phyloP scores from a whole-genome alignment of 2,329 filamentous ascomycete genomes.

The Aspergillus luchuensis region DNA sequence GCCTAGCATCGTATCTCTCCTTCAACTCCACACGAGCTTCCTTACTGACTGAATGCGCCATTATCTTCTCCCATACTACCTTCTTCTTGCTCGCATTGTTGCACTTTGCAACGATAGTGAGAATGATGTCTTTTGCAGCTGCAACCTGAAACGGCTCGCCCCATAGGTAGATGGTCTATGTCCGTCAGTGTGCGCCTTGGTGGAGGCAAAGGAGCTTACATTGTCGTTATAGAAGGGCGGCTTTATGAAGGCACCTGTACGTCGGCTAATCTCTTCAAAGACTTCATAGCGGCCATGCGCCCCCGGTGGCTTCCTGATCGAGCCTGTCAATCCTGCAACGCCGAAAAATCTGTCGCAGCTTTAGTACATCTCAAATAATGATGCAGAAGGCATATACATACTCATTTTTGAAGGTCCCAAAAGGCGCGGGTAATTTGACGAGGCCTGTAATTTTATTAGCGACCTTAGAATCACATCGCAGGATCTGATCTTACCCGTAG shows the following conservation, averaged over 20 bases:
- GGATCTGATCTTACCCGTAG: slow-evolving; percentile 19
- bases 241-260: slow-evolving; percentile 32
- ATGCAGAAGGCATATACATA: slow-evolving; percentile 12
- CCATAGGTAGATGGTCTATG: slow-evolving; percentile 30
- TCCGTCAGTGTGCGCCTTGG: not conserved
- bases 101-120: slow-evolving; percentile 23
- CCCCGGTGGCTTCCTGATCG: not conserved
- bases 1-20: slow-evolving; percentile 25
- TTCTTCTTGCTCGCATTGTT: slow-evolving; percentile 19
- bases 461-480: not conserved
- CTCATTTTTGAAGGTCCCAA: slow-evolving; percentile 27
- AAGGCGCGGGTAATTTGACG: slow-evolving; percentile 22
- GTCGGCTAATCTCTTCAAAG: slow-evolving; percentile 30
- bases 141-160: slow-evolving; percentile 28
- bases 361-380: not conserved
- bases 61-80: slow-evolving; percentile 29
- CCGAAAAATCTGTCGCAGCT: slow-evolving; percentile 21
- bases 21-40: slow-evolving; percentile 26
- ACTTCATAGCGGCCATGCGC: slow-evolving; percentile 23
- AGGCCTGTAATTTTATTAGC: slow-evolving; percentile 12
- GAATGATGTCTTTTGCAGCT: slow-evolving; percentile 25
- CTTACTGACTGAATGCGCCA: slow-evolving; percentile 27
- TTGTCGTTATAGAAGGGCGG: slow-evolving; percentile 26
- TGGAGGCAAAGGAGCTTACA: slow-evolving; percentile 17
- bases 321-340: slow-evolving; percentile 17